Percentiles rank a stretch among this genome's conserved stretches.
phyloP scores from a whole-genome alignment of 495 filamentous ascomycete genomes.

The Penicillium dipodomyicola region DNA sequence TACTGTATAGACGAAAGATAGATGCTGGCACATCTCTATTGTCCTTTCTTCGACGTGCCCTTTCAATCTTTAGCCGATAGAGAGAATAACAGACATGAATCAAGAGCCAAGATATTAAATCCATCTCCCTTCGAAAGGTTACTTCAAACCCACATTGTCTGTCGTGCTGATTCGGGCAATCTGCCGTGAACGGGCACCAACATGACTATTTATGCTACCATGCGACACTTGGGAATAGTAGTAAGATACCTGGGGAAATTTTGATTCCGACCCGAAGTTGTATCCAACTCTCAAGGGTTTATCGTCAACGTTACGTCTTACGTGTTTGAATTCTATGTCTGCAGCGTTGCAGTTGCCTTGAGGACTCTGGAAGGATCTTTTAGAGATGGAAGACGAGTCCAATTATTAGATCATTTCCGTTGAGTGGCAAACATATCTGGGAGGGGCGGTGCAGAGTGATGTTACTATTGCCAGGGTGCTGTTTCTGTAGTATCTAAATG shows the following conservation, averaged over 20 bases:
- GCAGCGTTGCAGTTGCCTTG: no score
- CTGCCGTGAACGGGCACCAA: not conserved
- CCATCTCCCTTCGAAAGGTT: not conserved
- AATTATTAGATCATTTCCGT: not conserved
- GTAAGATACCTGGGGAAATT: no score
- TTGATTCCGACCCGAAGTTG: no score
- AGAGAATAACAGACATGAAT: no score
- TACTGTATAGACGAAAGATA: not conserved
- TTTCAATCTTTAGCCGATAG: no score
- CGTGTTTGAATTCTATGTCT: no score
- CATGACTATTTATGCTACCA: not conserved
- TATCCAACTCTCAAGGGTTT: no score
- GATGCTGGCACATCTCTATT: no score
- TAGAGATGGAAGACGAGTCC: not conserved
- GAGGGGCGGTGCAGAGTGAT: no score
- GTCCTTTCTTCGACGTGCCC: no score
- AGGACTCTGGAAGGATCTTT: no score
- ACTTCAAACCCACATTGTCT: not conserved
- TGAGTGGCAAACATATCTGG: not conserved
- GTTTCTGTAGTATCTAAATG: not conserved
- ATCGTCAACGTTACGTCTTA: no score
- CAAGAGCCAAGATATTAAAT: not conserved
- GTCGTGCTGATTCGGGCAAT: not conserved
- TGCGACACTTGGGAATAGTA: not conserved
- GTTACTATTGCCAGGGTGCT: not conserved